Conservation (phyloP, 495 filamentous ascomycete species). For the Pseudomonodictys pantanalensis region DNA sequence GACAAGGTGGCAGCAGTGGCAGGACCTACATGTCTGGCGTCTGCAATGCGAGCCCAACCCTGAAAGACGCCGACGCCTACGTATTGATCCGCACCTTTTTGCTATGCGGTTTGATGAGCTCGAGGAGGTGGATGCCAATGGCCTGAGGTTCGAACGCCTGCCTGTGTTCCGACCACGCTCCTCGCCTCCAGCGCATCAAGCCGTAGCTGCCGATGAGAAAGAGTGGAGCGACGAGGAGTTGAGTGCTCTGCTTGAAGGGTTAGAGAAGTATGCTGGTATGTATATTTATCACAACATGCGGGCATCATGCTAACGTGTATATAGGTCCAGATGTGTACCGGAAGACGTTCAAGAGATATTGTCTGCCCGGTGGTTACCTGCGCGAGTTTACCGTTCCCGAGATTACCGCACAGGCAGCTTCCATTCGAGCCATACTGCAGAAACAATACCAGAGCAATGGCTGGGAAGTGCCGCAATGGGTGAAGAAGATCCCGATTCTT, state of each 20-base stretch:
- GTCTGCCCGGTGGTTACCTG: slow-evolving; percentile 21
- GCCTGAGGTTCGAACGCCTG: slow-evolving; percentile 35
- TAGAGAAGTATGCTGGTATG: slow-evolving; percentile 32
- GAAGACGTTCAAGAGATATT: slow-evolving; percentile 34
- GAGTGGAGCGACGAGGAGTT: slow-evolving; percentile 30
- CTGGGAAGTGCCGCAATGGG: slow-evolving; percentile 33
- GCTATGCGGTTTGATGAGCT: neutral
- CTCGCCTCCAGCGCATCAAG: slow-evolving; percentile 13
- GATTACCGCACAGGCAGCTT: slow-evolving; percentile 34
- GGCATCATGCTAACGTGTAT: neutral
- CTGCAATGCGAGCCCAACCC: slow-evolving; percentile 23
- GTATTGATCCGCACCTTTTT: neutral
- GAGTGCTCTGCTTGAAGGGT: slow-evolving; percentile 24
- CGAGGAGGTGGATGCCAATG: slow-evolving; percentile 24
- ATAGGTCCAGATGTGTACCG: slow-evolving; percentile 31
- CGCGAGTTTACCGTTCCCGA: slow-evolving; percentile 36
- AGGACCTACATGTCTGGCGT: slow-evolving; percentile 22
- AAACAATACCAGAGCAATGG: slow-evolving; percentile 3
- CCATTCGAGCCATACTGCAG: slow-evolving; percentile 19
- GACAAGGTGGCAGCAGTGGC: slow-evolving; percentile 11
- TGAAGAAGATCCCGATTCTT: slow-evolving; percentile 35
- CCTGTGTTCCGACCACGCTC: slow-evolving; percentile 30
- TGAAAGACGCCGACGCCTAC: neutral
- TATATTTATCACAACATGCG: neutral
- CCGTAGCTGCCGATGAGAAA: neutral